These are phyloP conservation scores for Nyssa sinensis DNA, from an alignment of 148 eudicot genomes.

Conservation along the genomic window DNA sequence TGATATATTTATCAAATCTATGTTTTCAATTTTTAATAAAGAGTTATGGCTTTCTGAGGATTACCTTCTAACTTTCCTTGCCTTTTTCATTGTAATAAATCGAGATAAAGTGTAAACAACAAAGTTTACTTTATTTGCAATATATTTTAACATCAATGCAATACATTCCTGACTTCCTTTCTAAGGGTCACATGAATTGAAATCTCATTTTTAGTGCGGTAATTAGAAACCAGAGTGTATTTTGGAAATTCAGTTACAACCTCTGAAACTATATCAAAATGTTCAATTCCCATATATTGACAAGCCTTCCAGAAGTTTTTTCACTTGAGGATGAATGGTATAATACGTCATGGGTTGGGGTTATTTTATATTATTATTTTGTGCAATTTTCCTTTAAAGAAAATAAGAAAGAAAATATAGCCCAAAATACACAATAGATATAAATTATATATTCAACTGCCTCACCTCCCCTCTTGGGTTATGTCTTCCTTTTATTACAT, in stretches of 20 bases:
- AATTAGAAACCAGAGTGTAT: too few relatives aligned
- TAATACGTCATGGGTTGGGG: too few relatives aligned
- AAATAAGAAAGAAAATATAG: too few relatives aligned
- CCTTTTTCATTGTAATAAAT: background rate
- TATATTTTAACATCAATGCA: too few relatives aligned
- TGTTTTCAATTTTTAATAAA: background rate
- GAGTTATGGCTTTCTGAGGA: background rate
- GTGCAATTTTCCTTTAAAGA: too few relatives aligned
- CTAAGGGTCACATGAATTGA: background rate
- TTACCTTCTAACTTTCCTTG: background rate
- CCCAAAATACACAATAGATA: too few relatives aligned
- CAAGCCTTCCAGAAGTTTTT: background rate
- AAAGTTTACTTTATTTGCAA: background rate
- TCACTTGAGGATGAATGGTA: too few relatives aligned
- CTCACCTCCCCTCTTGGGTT: too few relatives aligned
- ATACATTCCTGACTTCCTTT: background rate
- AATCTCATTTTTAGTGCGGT: background rate
- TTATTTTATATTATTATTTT: too few relatives aligned
- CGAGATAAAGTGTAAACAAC: background rate
- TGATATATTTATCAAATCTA: constrained; percentile 1
- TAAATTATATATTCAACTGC: too few relatives aligned
- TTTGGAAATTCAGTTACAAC: background rate
- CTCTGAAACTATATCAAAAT: background rate
- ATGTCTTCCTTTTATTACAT: too few relatives aligned
- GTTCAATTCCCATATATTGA: too few relatives aligned